Evolutionary conservation across 2,329 filamentous ascomycete species (phyloP), one percentile per base, ranked within the genome.

Genomic region (Cladosporium sp.): DNA sequence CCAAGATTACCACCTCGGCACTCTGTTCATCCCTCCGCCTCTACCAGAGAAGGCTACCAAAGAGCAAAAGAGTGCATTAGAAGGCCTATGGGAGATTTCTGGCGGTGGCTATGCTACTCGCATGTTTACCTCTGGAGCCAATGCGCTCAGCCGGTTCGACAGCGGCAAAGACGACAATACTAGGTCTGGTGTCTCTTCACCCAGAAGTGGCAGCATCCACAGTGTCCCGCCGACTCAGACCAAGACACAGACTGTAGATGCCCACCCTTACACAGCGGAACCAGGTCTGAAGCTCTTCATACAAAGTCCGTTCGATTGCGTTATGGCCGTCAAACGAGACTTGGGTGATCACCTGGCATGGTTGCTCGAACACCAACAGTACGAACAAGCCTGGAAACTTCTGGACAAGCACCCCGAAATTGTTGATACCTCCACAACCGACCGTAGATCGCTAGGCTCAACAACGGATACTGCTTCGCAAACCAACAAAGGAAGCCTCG

Each of bases 251-350:
- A 39, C 56, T 15, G 53, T 58, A 8, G 63, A 66, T 32, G 63
- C 67, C 12, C 74, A 77, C 56, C 76, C 73, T 40, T 72, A 78
- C 56, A 71, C 72, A 15, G 68, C 72, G 4, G 75, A 77, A 8
- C 73, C 77, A 32, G 83, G 84, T 6, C 74, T 84, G 57, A 87
- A 97, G 62, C 86, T 98, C 13, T 96, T 96, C 65, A 88, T 98
- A 35, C 90, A 95, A 62, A 96, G 90, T 60, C 93, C 93, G 0
- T 98, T 94, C 63, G 93, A 98, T 68, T 97, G 91, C 61, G 85
- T 97, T n/a, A 73, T 96, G 49, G 88, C 89, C 0, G 88, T 93
- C 2, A 91, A 91, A 64, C 79, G 93, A 58, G 91, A 95, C 62
- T 75, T 95, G 13, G 75, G 82, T 3, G 93, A 98, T 68, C 90